These are phyloP conservation scores for Pythium sukuiense DNA, from an alignment of 352 stramenopile species.

Conservation along the genomic window DNA sequence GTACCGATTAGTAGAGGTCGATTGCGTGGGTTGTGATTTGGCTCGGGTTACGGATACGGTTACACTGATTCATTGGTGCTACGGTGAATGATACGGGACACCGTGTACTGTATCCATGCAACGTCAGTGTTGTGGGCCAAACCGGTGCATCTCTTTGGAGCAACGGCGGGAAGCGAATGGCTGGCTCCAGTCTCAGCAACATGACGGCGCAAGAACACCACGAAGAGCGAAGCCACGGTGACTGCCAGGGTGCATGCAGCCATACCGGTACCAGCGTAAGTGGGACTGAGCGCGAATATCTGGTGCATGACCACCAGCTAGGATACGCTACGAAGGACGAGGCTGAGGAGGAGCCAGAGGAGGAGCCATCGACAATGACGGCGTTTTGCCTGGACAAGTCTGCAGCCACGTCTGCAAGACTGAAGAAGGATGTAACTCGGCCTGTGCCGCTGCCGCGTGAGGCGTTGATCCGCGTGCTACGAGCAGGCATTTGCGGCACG, in stretches of 20 bases:
- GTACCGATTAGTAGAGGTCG: background rate
- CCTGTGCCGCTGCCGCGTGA: constrained; percentile 40
- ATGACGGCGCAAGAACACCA: background rate
- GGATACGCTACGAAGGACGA: background rate
- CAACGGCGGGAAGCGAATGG: background rate
- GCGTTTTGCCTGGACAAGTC: constrained; percentile 49
- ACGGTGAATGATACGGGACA: background rate
- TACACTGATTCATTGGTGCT: background rate
- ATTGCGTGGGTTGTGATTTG: background rate
- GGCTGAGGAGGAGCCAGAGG: background rate
- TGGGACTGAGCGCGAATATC: background rate
- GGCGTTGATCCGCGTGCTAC: constrained; percentile 59
- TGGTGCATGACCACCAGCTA: background rate
- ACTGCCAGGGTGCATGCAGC: background rate
- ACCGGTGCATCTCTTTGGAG: background rate
- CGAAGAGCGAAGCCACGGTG: background rate
- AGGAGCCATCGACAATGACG: constrained; percentile 33
- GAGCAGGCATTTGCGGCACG: constrained; percentile 71
- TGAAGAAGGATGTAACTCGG: constrained; percentile 41
- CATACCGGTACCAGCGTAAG: background rate
- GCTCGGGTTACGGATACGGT: background rate
- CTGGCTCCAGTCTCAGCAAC: background rate
- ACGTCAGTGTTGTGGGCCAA: background rate
- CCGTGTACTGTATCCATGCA: background rate
- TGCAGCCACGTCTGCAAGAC: constrained; percentile 12